Evolutionary conservation across 1,284 basidiomycete species (phyloP), one percentile per base, ranked within the genome.

Genomic region (Puccinia coronata): DNA sequence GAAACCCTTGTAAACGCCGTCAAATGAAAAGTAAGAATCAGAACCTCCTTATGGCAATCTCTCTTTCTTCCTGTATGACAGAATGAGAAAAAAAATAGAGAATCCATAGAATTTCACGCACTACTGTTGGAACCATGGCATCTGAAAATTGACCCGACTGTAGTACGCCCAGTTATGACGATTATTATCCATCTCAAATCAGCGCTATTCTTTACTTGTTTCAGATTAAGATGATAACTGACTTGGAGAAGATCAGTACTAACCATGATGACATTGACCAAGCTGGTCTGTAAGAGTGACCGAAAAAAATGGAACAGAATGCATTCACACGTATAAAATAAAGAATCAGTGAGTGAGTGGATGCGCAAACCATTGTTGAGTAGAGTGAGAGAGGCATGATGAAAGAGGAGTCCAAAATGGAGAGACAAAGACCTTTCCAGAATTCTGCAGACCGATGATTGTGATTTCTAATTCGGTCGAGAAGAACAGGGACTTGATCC

Each of bases 401-500:
- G 36, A 47, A 28, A 51, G 74, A 6, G 43, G 23, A 4, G 41
- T 20, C 18, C 18, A 9, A 39, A 43, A 14, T 31, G 34, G 18
- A 25, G 69, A 51, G 23, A 34, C 28, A 55, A 80, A 18, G 16
- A 84, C 83, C 83, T 87, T 87, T 61, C 87, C 87, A 6, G 87
- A 86, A 39, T 86, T 85, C 89, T 98, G 95, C 43, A 98, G 88
- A 51, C 96, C 96, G 63, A 98, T 93, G 39, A 98, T 91, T 16
- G 94, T 93, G 83, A 98, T 92, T 87, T 98, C 96, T 69, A 95
- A 92, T 57, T 92, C 89, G 84, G 94, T 96, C 53, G 93, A 91
- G 88, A 96, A 98, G 89, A 99, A 89, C 0, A 90, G 83, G 16
- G 88, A 88, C 47, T 87, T 85, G 20, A 91, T 85, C 88, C 88